Evolutionary conservation across 768 basidiomycete genomes (phyloP), one percentile per base, ranked within the genome.

Genomic region (Hericium coralloides): DNA sequence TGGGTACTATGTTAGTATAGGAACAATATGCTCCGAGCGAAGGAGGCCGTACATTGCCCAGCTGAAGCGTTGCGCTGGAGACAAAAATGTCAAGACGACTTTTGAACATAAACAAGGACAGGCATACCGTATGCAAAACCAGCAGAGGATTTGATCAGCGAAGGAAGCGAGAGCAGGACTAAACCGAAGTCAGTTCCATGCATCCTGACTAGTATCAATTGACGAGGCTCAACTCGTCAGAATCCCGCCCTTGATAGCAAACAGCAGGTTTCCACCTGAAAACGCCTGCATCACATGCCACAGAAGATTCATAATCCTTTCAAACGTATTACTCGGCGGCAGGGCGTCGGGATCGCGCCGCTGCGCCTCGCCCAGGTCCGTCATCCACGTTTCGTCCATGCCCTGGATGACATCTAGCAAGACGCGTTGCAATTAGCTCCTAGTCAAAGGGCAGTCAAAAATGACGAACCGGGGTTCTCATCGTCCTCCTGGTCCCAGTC

Each of bases 331-430:
- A 2, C 73, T 65, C 0, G 89, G 88, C 1, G 89, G 87, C 0
- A 89, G 67, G 0, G 85, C 87, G 65, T 91, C 88, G 0, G 88
- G 87, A 68, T 91, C 87, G 25, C 88, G 75, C 3, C 76, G 73
- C 15, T 72, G 68, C 1, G 87, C 78, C 38, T 75, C 62, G 3
- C 83, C 85, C 0, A 89, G 74, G 62, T 87, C 84, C 2, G 17
- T 14, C 48, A 74, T 65, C 38, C 69, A 64, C 49, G 66, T 61
- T 9, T 68, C 67, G 1, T 78, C 72, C 12, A 83, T 68, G 8
- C 85, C 85, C 58, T 83, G 82, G 50, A 89, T 81, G 59, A 63
- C 59, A 70, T 87, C 83, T 72, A 48, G 18, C 6, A 14, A 39
- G 38, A 9, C 39, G 31, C 14, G 23, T 9, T 47, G 23, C 36